These are phyloP conservation scores for Trametes gibbosa DNA, from an alignment of 768 basidiomycete genomes.

Conservation along the genomic window DNA sequence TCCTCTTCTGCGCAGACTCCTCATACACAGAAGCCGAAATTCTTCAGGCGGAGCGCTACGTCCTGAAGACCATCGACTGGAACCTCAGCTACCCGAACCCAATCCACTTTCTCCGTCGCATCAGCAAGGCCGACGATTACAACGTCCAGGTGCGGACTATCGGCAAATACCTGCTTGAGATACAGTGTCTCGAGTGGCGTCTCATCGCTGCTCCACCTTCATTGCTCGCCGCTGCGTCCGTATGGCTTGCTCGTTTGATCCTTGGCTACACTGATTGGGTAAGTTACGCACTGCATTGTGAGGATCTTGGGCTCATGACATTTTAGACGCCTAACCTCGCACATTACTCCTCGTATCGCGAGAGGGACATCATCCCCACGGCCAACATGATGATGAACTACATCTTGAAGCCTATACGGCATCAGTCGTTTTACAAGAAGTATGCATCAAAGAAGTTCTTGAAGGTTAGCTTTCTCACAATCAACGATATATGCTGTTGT, in stretches of 20 bases:
- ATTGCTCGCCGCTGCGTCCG: slow-evolving; percentile 74
- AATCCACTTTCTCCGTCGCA: slow-evolving; percentile 82
- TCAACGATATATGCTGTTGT: neutral
- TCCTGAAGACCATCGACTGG: slow-evolving; percentile 84
- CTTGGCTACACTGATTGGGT: slow-evolving; percentile 89
- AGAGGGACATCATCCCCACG: slow-evolving; percentile 73
- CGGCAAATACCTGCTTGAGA: slow-evolving; percentile 89
- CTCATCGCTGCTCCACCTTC: slow-evolving; percentile 75
- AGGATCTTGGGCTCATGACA: slow-evolving; percentile 13
- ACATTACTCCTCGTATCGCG: slow-evolving; percentile 85
- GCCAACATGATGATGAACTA: slow-evolving; percentile 90
- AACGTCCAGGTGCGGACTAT: slow-evolving; percentile 83
- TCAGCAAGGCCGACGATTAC: slow-evolving; percentile 92
- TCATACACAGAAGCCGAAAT: slow-evolving; percentile 79
- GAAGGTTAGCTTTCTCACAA: slow-evolving; percentile 51
- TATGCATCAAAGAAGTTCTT: slow-evolving; percentile 82
- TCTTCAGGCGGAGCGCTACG: slow-evolving; percentile 84
- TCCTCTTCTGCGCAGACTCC: slow-evolving; percentile 75
- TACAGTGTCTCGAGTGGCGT: slow-evolving; percentile 77
- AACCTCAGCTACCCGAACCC: slow-evolving; percentile 86
- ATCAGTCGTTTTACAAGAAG: slow-evolving; percentile 84
- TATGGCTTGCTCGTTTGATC: slow-evolving; percentile 82
- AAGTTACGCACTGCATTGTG: slow-evolving; percentile 26
- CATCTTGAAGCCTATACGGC: slow-evolving; percentile 65
- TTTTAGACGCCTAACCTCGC: slow-evolving; percentile 76